Evolutionary conservation across 257 asterid genomes (phyloP), one percentile per base, ranked within the genome.

Genomic region (Lycium barbarum): DNA sequence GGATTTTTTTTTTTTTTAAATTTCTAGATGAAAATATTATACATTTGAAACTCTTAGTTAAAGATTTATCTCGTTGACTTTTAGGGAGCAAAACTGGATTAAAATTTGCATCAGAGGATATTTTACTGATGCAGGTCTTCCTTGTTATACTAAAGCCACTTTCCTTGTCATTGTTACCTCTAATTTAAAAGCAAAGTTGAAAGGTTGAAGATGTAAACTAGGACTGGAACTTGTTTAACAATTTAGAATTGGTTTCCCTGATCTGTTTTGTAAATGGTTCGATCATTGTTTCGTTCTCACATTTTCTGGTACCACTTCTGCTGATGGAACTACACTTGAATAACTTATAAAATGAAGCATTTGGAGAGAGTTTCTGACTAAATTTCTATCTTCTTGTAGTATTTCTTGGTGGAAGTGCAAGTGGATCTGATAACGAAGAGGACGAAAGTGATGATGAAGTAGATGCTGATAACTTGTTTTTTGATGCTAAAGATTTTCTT

Each of bases 381-480:
- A 68, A 11, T 49, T 66, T 35, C 49, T 49, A 49, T 82, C 66
- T 49, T 82, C 66, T 82, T 67, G 40, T 49, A 82, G 61, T 40
- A 20, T 35, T 57, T 84, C 68, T 66, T 79, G 87, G 82, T 59
- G 87, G 87, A 80, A 85, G 87, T 76, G 38, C 62, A 55, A 80
- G 84, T 57, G 87, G 73, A 67, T 68, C 80, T 18, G 87, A 85
- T 17, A 83, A 80, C 22, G 87, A 85, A 53, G 87, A 85, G 81
- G 87, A 85, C 47, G 87, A 80, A 40, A 51, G n/a, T 54, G 87
- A 85, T 55, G 87, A 78, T 35, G 86, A 80, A 67, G 87, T 51
- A 79, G 84, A 85, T 35, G 68, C 68, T 33, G 80, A 67, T 22
- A 68, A 18, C 70, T 36, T 12, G 26, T 83, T 66, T 83, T 36